phyloP scores from a whole-genome alignment of 192 early-diverging fungal species.

The Chytriomyces sp. region DNA sequence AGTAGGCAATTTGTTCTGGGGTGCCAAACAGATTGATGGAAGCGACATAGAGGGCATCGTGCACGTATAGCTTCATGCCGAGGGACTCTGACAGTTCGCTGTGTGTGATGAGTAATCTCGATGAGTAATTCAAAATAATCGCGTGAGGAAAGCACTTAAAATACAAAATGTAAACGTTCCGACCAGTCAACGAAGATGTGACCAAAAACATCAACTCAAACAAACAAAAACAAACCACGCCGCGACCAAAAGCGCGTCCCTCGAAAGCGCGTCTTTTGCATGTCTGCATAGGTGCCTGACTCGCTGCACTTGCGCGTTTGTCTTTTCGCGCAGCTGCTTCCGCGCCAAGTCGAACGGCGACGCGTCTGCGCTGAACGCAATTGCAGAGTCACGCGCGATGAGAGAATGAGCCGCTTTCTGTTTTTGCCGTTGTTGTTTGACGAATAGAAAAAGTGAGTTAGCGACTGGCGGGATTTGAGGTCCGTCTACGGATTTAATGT shows the following conservation, averaged over 20 bases:
- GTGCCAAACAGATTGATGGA: constrained; percentile 85
- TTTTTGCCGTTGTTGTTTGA: too few species aligned
- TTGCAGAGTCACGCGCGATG: constrained; percentile 1
- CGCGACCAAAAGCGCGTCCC: too few species aligned
- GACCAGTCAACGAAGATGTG: too few species aligned
- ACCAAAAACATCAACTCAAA: too few species aligned
- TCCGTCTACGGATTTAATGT: constrained; percentile 77
- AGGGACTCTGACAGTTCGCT: constrained; percentile 7
- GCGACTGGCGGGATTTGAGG: constrained; percentile 24
- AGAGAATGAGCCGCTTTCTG: constrained; percentile 2
- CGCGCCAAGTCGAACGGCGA: constrained; percentile 8
- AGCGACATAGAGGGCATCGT: constrained; percentile 73
- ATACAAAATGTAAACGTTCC: too few species aligned
- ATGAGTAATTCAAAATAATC: too few species aligned
- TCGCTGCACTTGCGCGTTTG: background rate
- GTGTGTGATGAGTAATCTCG: too few species aligned
- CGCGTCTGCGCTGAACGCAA: background rate
- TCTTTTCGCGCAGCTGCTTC: constrained; percentile 6
- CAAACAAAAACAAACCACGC: too few species aligned
- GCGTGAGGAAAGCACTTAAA: too few species aligned
- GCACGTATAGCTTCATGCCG: constrained; percentile 47
- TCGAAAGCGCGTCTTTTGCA: too few species aligned
- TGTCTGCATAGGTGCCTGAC: background rate
- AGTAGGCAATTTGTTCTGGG: constrained; percentile 81
- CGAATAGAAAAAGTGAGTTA: too few species aligned